Percentiles rank a stretch among this genome's conserved stretches.
Conservation (phyloP, 2,329 filamentous ascomycete genomes). For the Capronia americana region DNA sequence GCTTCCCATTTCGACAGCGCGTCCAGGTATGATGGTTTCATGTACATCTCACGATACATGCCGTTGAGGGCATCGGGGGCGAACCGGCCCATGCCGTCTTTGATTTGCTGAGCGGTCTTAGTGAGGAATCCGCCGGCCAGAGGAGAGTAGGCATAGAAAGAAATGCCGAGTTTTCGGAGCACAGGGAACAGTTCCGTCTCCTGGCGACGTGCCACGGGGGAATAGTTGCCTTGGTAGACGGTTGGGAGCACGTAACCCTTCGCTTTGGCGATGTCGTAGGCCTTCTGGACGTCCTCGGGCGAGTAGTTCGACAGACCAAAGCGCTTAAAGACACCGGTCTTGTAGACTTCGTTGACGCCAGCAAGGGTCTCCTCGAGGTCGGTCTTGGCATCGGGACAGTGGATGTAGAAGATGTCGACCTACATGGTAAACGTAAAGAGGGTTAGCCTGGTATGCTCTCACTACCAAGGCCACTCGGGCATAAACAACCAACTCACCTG, state of each 20-base stretch:
- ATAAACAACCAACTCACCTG: slow-evolving; percentile 21
- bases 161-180: slow-evolving; percentile 44
- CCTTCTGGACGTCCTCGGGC: slow-evolving; percentile 42
- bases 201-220: slow-evolving; percentile 45
- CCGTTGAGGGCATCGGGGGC: slow-evolving; percentile 40
- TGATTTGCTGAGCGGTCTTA: slow-evolving; percentile 43
- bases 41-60: slow-evolving; percentile 40
- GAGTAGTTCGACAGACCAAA: slow-evolving; percentile 51
- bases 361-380: slow-evolving; percentile 48
- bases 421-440: slow-evolving; percentile 16
- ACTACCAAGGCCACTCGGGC: too few species aligned
- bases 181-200: slow-evolving; percentile 48
- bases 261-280: slow-evolving; percentile 45
- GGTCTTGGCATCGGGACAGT: slow-evolving; percentile 45
- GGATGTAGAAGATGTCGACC: slow-evolving; percentile 49
- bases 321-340: slow-evolving; percentile 43
- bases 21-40: slow-evolving; percentile 40
- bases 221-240: slow-evolving; percentile 53
- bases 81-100: slow-evolving; percentile 43
- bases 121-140: slow-evolving; percentile 48
- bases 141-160: slow-evolving; percentile 42
- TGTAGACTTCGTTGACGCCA: slow-evolving; percentile 45
- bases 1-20: slow-evolving; percentile 45
- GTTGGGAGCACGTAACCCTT: slow-evolving; percentile 47
- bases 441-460: background rate